Percentiles rank a stretch among this genome's conserved stretches.
Conservation (phyloP, 768 basidiomycete genomes). For the Rhodotorula kratochvilovae region DNA sequence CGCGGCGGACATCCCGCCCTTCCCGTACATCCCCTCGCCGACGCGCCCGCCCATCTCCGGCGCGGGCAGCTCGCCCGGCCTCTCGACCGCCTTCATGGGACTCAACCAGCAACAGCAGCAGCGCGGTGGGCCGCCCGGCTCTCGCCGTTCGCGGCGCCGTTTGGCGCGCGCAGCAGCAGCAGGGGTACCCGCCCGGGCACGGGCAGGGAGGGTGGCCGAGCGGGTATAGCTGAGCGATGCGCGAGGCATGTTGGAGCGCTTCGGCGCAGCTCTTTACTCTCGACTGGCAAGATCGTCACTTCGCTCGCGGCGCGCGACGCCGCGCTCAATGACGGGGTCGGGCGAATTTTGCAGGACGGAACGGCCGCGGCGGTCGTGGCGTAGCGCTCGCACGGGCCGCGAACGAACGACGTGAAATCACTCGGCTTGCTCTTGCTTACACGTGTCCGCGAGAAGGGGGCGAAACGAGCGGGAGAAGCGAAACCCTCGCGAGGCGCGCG, state of each 20-base stretch:
- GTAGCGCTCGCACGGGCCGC: no score
- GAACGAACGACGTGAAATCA: no score
- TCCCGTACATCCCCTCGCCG: background rate
- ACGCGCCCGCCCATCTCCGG: background rate
- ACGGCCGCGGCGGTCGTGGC: no score
- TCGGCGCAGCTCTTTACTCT: background rate
- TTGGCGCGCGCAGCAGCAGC: background rate
- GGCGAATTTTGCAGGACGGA: no score
- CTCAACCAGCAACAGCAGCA: background rate
- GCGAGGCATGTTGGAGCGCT: background rate
- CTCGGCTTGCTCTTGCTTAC: no score
- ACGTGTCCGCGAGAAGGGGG: no score
- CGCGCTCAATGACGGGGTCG: no score
- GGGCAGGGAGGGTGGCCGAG: background rate
- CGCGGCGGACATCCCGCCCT: no score
- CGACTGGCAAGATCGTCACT: background rate
- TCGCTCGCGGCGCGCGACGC: no score
- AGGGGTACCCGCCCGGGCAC: background rate
- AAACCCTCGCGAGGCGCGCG: no score
- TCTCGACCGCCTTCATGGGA: constrained; percentile 22
- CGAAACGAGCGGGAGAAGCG: no score
- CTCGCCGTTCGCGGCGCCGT: background rate
- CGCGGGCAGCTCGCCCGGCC: background rate
- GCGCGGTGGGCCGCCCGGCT: background rate
- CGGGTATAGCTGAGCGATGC: background rate